Conservation (phyloP, 129 eudicot species). For the Flaveria brownii region DNA sequence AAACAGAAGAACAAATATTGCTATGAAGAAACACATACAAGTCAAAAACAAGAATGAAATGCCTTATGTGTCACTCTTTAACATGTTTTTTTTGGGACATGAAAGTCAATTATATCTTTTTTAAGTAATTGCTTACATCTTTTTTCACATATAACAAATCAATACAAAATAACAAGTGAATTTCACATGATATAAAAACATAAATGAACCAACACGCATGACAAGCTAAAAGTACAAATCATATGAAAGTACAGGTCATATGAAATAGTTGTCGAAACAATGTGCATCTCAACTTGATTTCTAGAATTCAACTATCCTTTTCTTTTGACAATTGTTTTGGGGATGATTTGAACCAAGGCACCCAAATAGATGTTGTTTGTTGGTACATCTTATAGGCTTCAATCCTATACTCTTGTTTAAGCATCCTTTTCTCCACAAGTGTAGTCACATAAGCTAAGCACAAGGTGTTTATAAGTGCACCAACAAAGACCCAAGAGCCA, state of each 20-base stretch:
- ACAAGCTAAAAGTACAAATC: slow-evolving; percentile 4
- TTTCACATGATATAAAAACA: slow-evolving; percentile 8
- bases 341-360: slow-evolving; percentile 83
- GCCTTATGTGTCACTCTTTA: not conserved
- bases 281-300: slow-evolving; percentile 11
- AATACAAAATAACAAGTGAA: not conserved
- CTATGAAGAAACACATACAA: not conserved
- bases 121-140: too few relatives aligned
- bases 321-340: slow-evolving; percentile 23
- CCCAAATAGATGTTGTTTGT: slow-evolving; percentile 78
- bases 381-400: slow-evolving; percentile 70
- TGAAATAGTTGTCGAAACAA: slow-evolving; percentile 16
- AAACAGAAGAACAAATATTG: not conserved
- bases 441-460: slow-evolving; percentile 82
- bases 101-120: too few relatives aligned
- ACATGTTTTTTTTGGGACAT: too few relatives aligned
- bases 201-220: not conserved
- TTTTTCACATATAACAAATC: slow-evolving; percentile 4
- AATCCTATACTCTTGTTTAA: slow-evolving; percentile 67
- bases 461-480: slow-evolving; percentile 71
- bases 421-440: slow-evolving; percentile 83
- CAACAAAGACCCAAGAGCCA: slow-evolving; percentile 58
- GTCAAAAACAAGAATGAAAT: not conserved
- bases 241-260: slow-evolving; percentile 8
- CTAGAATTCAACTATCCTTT: slow-evolving; percentile 15